Conservation (phyloP, 2,329 filamentous ascomycete genomes). For the Ilyonectria sp. region DNA sequence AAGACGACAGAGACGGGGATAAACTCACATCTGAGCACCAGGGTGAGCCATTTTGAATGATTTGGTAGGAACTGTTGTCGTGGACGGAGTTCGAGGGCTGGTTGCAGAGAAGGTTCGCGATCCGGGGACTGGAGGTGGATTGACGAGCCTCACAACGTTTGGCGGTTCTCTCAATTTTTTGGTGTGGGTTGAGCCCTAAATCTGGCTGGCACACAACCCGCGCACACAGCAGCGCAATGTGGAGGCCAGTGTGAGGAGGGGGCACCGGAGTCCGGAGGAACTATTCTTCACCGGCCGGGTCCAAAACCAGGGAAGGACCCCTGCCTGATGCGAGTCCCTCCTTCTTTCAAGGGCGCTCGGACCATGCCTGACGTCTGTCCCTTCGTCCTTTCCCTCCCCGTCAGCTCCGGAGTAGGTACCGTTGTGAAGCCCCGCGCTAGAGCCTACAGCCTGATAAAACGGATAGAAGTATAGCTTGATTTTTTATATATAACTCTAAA, state of each 20-base stretch:
- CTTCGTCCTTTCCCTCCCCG: slow-evolving; percentile 16
- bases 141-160: slow-evolving; percentile 44
- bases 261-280: slow-evolving; percentile 38
- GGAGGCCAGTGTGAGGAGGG: background rate
- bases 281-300: slow-evolving; percentile 18
- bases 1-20: slow-evolving; percentile 22
- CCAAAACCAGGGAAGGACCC: background rate
- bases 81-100: slow-evolving; percentile 55
- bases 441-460: background rate
- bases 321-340: background rate
- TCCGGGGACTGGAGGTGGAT: slow-evolving; percentile 48
- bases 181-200: slow-evolving; percentile 55
- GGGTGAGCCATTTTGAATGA: slow-evolving; percentile 71
- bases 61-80: slow-evolving; percentile 52
- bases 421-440: slow-evolving; percentile 37
- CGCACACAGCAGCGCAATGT: slow-evolving; percentile 10
- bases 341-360: slow-evolving; percentile 32
- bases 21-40: slow-evolving; percentile 74
- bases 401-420: slow-evolving; percentile 19
- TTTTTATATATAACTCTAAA: too few relatives aligned
- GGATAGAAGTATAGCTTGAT: slow-evolving; percentile 25
- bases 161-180: slow-evolving; percentile 47
- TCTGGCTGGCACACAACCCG: slow-evolving; percentile 33
- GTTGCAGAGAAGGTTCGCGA: slow-evolving; percentile 52
- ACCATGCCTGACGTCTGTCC: slow-evolving; percentile 44